Evolutionary conservation across 2,329 filamentous ascomycete genomes (phyloP).

Genomic region (Hymenoscyphus fraxineus): DNA sequence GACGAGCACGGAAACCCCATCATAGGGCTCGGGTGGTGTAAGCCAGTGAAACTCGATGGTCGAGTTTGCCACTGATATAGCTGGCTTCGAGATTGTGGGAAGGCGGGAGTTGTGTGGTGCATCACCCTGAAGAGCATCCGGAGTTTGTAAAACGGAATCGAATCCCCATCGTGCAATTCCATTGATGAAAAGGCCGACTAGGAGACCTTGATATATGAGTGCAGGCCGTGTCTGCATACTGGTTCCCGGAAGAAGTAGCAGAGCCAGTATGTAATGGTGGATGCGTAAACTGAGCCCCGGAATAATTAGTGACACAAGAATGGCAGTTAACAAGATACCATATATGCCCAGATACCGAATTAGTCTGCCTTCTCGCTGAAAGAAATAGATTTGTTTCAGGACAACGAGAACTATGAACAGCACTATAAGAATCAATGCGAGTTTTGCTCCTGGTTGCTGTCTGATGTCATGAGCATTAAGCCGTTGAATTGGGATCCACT

Average conservation of each 20-base stretch:
- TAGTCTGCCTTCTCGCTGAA: constrained; percentile 80
- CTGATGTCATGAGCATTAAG: constrained; percentile 86
- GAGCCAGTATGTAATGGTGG: constrained; percentile 89
- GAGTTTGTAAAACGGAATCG: constrained; percentile 81
- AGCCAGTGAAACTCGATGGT: constrained; percentile 36
- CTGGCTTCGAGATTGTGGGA: constrained; percentile 47
- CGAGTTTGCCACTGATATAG: constrained; percentile 51
- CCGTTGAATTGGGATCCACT: constrained; percentile 87
- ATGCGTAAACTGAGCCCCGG: constrained; percentile 81
- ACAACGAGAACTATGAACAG: constrained; percentile 65
- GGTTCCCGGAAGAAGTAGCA: constrained; percentile 84
- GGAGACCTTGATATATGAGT: constrained; percentile 81
- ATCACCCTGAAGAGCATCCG: constrained; percentile 66
- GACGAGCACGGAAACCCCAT: constrained; percentile 75
- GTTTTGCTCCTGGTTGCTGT: constrained; percentile 82
- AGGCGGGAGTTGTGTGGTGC: constrained; percentile 60
- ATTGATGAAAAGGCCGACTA: constrained; percentile 90
- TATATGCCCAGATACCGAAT: constrained; percentile 76
- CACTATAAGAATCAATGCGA: constrained; percentile 76
- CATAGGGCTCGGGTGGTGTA: constrained; percentile 50
- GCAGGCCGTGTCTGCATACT: constrained; percentile 81
- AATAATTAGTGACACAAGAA: constrained; percentile 67
- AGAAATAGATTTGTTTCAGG: constrained; percentile 75
- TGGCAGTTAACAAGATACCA: constrained; percentile 58
- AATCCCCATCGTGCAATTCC: constrained; percentile 94